Conservation (phyloP, 768 basidiomycete species). For the Gelatoporia subvermispora region DNA sequence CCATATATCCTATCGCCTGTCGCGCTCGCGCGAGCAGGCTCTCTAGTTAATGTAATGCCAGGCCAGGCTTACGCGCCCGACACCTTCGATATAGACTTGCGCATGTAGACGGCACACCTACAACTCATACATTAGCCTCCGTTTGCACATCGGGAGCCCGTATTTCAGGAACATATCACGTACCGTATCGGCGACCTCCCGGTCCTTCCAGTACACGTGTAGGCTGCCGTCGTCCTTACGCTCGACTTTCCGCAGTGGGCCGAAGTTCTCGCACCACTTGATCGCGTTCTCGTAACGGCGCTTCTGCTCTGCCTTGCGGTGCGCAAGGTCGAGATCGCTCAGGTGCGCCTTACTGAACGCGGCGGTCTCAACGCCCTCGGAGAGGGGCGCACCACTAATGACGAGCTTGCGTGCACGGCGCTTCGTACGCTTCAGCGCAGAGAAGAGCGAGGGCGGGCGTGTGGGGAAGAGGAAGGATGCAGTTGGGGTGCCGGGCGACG, state of each 20-base stretch:
- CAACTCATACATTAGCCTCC: background rate
- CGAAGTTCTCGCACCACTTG: slow-evolving; percentile 24
- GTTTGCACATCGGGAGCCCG: background rate
- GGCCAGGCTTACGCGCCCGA: slow-evolving; percentile 22
- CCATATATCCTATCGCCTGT: too few relatives aligned
- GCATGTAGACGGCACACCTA: slow-evolving; percentile 25
- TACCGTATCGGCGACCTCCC: slow-evolving; percentile 24
- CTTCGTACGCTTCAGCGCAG: slow-evolving; percentile 10
- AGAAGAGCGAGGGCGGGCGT: slow-evolving; percentile 17
- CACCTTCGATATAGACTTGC: slow-evolving; percentile 23
- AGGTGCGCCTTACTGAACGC: slow-evolving; percentile 2
- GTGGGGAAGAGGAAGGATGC: slow-evolving; percentile 20
- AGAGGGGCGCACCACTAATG: slow-evolving; percentile 13
- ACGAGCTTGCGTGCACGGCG: slow-evolving; percentile 23
- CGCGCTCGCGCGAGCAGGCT: background rate
- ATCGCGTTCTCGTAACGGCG: slow-evolving; percentile 15
- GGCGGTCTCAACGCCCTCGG: background rate
- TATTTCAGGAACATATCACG: slow-evolving; percentile 5
- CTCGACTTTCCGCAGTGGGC: slow-evolving; percentile 18
- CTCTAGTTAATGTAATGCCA: slow-evolving; percentile 21
- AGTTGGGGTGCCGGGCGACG: slow-evolving; percentile 20
- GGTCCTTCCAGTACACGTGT: slow-evolving; percentile 24
- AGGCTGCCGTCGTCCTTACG: slow-evolving; percentile 20
- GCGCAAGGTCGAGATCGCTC: background rate
- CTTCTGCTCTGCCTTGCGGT: slow-evolving; percentile 4